Evolutionary conservation across 2,329 filamentous ascomycete genomes (phyloP).

Genomic region (Neonectria punicea): DNA sequence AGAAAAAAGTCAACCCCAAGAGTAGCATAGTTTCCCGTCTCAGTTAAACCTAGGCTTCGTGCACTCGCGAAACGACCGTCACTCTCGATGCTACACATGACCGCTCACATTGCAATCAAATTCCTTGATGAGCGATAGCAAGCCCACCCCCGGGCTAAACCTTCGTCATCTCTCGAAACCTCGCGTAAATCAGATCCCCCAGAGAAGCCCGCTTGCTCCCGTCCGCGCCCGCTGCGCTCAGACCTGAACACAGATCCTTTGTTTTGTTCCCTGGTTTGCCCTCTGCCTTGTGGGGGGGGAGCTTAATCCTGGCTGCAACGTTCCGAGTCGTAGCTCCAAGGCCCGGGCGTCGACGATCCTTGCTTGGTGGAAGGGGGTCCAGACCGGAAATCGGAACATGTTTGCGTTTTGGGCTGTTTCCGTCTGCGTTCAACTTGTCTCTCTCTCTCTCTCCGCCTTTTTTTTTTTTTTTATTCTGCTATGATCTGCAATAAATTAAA

Average conservation of each 20-base stretch:
- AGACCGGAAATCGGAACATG: conserved; percentile 8
- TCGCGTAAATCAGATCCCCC: background rate
- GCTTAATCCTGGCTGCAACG: conserved; percentile 1
- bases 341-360: background rate
- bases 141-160: background rate
- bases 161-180: background rate
- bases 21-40: too few species aligned
- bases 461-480: background rate
- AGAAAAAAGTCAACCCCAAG: too few species aligned
- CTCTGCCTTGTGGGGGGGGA: conserved; percentile 1
- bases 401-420: conserved; percentile 3
- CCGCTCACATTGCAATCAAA: background rate
- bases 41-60: background rate
- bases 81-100: background rate
- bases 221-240: background rate
- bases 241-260: background rate
- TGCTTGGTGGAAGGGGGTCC: background rate
- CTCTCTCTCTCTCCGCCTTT: background rate
- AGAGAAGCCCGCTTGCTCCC: background rate
- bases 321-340: conserved; percentile 2
- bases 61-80: conserved; percentile 18
- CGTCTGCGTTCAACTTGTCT: background rate
- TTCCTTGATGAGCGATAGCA: background rate
- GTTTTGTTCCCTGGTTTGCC: background rate
- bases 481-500: background rate